Base-by-base conservation (phyloP, 2,329 filamentous ascomycete species). In the Apiospora koreana region DNA sequence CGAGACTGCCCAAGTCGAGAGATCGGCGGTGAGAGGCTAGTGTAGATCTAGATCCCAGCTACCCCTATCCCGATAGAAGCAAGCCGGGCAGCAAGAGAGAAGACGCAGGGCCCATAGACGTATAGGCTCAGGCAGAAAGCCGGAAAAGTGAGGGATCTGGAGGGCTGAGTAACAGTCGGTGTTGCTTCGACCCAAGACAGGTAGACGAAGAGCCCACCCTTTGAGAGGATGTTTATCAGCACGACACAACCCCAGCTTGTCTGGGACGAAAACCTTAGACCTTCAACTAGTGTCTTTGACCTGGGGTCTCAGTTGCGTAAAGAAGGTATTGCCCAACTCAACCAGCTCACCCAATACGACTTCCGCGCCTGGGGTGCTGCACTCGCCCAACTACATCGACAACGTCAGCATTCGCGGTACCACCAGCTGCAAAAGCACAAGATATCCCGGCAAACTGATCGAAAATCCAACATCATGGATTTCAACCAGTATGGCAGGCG, bases 161-260 rank as follows among this genome's bases (percentile, higher is more conserved):
- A 50, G 9, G 45, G 45, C 43, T 68, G 43, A 23, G 43, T 48
- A 21, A 50, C 46, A 23, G 66, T 38, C 23, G 28, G 45, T 54
- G 66, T 68, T 50, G 66, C 64, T 42, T 66, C 38, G 66, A 25
- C 45, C 67, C 66, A 69, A 46, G 65, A 69, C 38, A 66, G 64
- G 68, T 71, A 73, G 69, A 62, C 54, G 54, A 38, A 23, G 28
- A 35, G 21, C 18, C 54, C 54, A 35, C 18, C 69, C 69, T 66
- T 71, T 71, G 67, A 74, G 31, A 62, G 74, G 67, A 77, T 77
- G 75, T 67, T 72, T 74, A 72, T 75, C 69, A 75, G 72, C 71
- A 65, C 38, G 70, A 54, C 62, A 66, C 31, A 38, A 69, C 74
- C 75, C 74, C 74, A 72, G 71, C 8, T 45, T 66, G 64, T n/a